These are phyloP conservation scores for Mycena pura DNA, from an alignment of 768 basidiomycete genomes.

Conservation along the genomic window DNA sequence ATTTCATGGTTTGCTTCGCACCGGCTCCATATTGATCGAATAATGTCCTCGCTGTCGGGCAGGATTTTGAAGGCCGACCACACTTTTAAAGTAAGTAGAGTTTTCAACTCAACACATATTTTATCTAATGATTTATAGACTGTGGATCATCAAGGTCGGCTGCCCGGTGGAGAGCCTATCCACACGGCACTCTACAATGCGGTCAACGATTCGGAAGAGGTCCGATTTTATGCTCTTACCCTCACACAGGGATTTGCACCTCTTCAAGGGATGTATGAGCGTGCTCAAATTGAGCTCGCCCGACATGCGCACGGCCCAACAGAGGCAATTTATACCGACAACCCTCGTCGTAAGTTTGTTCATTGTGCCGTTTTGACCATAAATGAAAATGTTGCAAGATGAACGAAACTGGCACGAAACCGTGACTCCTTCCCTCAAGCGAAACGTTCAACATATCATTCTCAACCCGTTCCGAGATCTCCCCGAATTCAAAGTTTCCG, in stretches of 20 bases:
- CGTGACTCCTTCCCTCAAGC: conserved; percentile 7
- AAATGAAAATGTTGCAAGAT: background rate
- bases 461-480: conserved; percentile 17
- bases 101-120: background rate
- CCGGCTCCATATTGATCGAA: conserved; percentile 18
- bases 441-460: conserved; percentile 22
- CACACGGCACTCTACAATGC: conserved; percentile 14
- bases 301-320: conserved; percentile 20
- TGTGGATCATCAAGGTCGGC: conserved; percentile 22
- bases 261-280: conserved; percentile 12
- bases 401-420: conserved; percentile 25
- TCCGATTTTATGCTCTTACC: conserved; percentile 14
- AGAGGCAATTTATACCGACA: conserved; percentile 19
- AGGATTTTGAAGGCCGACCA: conserved; percentile 24
- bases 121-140: conserved; percentile 5
- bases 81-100: conserved; percentile 23
- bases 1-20: conserved; percentile 19
- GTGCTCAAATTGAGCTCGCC: conserved; percentile 10
- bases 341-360: conserved; percentile 21
- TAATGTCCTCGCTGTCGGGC: conserved; percentile 18
- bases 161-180: conserved; percentile 23
- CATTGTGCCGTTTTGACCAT: background rate
- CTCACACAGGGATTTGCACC: conserved; percentile 22
- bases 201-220: conserved; percentile 25
- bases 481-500: conserved; percentile 1